Base-by-base conservation (phyloP, 1,139 yeast species). In the Lodderomyces oxycetoniae region DNA sequence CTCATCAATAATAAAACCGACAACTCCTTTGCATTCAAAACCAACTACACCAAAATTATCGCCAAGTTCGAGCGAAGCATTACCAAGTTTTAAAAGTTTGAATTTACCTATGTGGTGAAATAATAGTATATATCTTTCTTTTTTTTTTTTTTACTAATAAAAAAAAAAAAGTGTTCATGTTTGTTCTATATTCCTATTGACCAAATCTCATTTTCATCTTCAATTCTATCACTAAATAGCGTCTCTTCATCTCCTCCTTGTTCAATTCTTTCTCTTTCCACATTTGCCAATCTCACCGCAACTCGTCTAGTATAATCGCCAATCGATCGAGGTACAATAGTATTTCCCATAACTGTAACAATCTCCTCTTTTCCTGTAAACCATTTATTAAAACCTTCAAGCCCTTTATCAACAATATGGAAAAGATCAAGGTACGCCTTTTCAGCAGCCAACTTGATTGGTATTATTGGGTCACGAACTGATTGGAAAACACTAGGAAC, bases 241-340 rank as follows among this genome's bases (percentile, higher is more conserved):
- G 89, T 74, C 49, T 85, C 95, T 12, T 71, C 86, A 53, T 88
- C 96, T 41, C 96, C 96, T 34, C 96, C 96, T 16, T 88, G 95
- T 17, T 74, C 81, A 21, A 86, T 71, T 62, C 95, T 76, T 48
- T 86, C 96, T 50, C 89, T 73, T 57, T 88, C 96, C 34, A 85
- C 88, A 22, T 66, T 67, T 0, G 96, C 96, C 47, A 89, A 72
- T 57, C 96, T 74, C 37, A 69, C 54, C 11, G 85, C 96, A 27
- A 89, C 96, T 59, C 97, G 77, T 61, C 76, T 83, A 4, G 95
- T 84, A 57, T 86, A 89, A 51, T 89, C 97, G 23, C 82, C 77
- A 41, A 89, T 73, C 0, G 95, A 84, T 55, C 96, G 73, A 34
- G 80, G 64, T 48, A 72, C 81, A 30, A 82, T 60, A 0, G 62